These are phyloP conservation scores for Geotrichum armillariae DNA, from an alignment of 1,139 yeast species.

Conservation along the genomic window DNA sequence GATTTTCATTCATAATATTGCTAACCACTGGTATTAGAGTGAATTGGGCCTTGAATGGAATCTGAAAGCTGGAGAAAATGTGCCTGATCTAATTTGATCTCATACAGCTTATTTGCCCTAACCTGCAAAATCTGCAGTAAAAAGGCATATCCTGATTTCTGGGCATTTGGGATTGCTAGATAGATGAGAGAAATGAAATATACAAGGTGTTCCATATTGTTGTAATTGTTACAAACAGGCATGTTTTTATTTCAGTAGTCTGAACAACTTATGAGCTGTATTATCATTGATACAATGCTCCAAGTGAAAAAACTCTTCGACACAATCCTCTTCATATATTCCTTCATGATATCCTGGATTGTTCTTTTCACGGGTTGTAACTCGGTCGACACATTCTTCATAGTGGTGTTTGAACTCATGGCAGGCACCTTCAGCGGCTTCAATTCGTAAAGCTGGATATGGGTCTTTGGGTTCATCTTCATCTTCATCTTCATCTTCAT, in stretches of 20 bases:
- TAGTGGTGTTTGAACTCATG: constrained; percentile 82
- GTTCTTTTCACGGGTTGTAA: constrained; percentile 80
- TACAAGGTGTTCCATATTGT: too few species aligned
- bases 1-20: background rate
- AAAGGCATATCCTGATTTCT: too few species aligned
- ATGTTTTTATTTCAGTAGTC: constrained; percentile 18
- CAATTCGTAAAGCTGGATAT: constrained; percentile 36
- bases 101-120: too few species aligned
- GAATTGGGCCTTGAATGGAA: constrained; percentile 18
- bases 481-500: constrained; percentile 42
- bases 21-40: constrained; percentile 6
- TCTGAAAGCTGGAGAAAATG: background rate
- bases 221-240: too few species aligned
- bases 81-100: background rate
- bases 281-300: constrained; percentile 92
- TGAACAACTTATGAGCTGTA: constrained; percentile 87
- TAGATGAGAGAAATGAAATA: too few species aligned
- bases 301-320: constrained; percentile 96
- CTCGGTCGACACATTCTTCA: constrained; percentile 94
- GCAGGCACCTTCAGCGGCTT: constrained; percentile 62
- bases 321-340: constrained; percentile 92
- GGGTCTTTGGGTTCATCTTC: constrained; percentile 42
- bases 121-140: too few species aligned
- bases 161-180: too few species aligned
- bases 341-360: constrained; percentile 75